A percentile compares a stretch with the other conserved stretches of the same genome.
Conservation (phyloP, 331 rosid genomes). For the Dryas integrifolia region DNA sequence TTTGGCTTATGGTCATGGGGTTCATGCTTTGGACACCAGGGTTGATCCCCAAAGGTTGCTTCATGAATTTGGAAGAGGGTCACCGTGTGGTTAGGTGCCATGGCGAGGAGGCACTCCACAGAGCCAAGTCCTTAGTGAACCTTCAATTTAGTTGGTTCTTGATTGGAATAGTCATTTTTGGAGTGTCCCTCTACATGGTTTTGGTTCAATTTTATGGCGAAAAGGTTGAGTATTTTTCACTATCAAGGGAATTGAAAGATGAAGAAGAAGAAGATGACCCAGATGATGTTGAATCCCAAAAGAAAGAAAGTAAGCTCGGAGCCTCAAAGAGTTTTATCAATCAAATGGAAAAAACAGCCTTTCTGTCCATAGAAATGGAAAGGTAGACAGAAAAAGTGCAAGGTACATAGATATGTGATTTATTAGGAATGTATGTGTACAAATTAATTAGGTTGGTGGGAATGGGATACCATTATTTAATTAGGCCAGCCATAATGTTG, state of each 20-base stretch:
- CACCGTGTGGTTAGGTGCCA: slow-evolving; percentile 47
- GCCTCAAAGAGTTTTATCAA: slow-evolving; percentile 15
- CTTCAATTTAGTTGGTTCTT: slow-evolving; percentile 70
- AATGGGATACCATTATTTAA: background rate
- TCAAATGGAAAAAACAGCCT: slow-evolving; percentile 13
- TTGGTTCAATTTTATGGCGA: slow-evolving; percentile 34
- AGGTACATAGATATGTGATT: background rate
- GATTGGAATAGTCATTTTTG: slow-evolving; percentile 43
- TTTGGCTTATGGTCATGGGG: slow-evolving; percentile 71
- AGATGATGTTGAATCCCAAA: slow-evolving; percentile 47
- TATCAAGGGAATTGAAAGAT: slow-evolving; percentile 30
- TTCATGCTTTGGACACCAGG: slow-evolving; percentile 64
- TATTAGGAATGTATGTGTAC: background rate
- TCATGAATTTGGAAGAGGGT: slow-evolving; percentile 45
- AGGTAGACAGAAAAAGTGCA: slow-evolving; percentile 13
- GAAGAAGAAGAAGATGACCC: slow-evolving; percentile 32
- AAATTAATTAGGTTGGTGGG: background rate
- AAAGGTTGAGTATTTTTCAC: slow-evolving; percentile 44
- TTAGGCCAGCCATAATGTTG: slow-evolving; percentile 10
- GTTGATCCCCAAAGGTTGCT: slow-evolving; percentile 59
- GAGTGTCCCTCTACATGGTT: slow-evolving; percentile 44
- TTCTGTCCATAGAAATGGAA: slow-evolving; percentile 15
- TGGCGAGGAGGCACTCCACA: slow-evolving; percentile 43
- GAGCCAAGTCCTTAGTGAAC: slow-evolving; percentile 62
- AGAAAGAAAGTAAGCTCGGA: slow-evolving; percentile 23